Evolutionary conservation across 345 rosid genomes (phyloP).

Genomic region (Hypericum perforatum): DNA sequence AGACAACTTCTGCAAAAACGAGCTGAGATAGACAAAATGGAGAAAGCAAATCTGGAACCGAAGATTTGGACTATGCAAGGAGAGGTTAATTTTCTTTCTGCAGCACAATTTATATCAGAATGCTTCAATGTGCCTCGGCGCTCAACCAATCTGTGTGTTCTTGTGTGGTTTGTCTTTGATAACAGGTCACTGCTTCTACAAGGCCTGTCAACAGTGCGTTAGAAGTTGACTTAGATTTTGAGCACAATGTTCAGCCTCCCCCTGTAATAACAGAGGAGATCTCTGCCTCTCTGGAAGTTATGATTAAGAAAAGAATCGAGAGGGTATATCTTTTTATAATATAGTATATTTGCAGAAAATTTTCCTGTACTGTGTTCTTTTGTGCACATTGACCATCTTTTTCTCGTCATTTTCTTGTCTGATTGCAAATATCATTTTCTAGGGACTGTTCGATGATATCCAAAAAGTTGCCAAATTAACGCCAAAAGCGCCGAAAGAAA

Average conservation of each 20-base stretch:
- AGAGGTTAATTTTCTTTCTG: slow-evolving; percentile 52
- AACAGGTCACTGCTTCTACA: slow-evolving; percentile 71
- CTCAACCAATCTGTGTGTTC: not conserved
- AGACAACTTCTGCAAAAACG: slow-evolving; percentile 45
- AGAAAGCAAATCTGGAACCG: slow-evolving; percentile 75
- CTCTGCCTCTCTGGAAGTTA: slow-evolving; percentile 73
- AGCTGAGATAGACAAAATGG: slow-evolving; percentile 71
- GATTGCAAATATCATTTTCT: slow-evolving; percentile 11
- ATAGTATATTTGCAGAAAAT: not conserved
- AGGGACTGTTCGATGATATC: slow-evolving; percentile 74
- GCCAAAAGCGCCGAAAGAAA: slow-evolving; percentile 55
- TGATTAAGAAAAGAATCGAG: slow-evolving; percentile 61
- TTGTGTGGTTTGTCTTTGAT: slow-evolving; percentile 2
- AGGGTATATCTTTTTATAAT: slow-evolving; percentile 38
- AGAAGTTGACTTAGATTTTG: slow-evolving; percentile 94
- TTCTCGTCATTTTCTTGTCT: no score
- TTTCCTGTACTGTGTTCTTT: not conserved
- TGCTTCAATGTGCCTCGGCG: not conserved
- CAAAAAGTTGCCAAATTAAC: slow-evolving; percentile 41
- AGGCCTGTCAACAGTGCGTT: slow-evolving; percentile 93
- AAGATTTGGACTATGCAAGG: slow-evolving; percentile 96
- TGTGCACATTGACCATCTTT: no score
- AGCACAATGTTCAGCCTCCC: slow-evolving; percentile 87
- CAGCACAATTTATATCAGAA: not conserved
- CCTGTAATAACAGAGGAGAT: slow-evolving; percentile 94